phyloP scores from a whole-genome alignment of 208 protist genomes.

The Crithidia bombi region DNA sequence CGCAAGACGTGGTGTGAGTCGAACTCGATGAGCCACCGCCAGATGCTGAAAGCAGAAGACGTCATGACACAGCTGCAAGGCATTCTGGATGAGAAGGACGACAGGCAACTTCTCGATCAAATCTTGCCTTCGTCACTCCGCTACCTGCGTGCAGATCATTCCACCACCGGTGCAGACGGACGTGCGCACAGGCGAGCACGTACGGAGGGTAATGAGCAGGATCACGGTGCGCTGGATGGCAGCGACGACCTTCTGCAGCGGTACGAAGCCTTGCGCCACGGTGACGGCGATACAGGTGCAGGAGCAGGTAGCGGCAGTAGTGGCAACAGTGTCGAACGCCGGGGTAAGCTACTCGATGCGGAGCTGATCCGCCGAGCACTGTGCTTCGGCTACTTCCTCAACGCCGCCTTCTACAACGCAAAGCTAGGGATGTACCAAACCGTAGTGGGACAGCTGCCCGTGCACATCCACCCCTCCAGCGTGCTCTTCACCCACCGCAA shows the following conservation, averaged over 20 bases:
- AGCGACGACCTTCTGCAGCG: slow-evolving; percentile 37
- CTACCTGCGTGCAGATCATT: neutral
- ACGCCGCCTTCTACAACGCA: slow-evolving; percentile 90
- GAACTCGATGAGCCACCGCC: slow-evolving; percentile 76
- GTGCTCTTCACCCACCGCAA: slow-evolving; percentile 84
- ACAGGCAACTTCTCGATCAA: slow-evolving; percentile 45
- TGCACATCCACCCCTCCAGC: slow-evolving; percentile 89
- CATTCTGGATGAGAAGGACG: slow-evolving; percentile 71
- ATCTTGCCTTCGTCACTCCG: slow-evolving; percentile 44
- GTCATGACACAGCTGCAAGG: slow-evolving; percentile 74
- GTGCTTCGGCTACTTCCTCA: slow-evolving; percentile 88
- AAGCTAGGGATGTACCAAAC: slow-evolving; percentile 87
- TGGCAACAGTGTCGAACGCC: neutral
- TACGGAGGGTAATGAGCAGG: neutral
- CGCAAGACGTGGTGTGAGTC: slow-evolving; percentile 83
- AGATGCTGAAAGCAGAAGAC: slow-evolving; percentile 89
- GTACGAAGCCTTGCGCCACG: slow-evolving; percentile 32
- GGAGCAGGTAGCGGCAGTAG: too few relatives aligned
- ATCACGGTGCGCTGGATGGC: neutral
- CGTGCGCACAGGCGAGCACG: slow-evolving; percentile 18
- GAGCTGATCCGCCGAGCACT: slow-evolving; percentile 82
- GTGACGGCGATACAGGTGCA: slow-evolving; percentile 4
- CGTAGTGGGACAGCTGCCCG: slow-evolving; percentile 74
- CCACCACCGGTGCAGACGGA: neutral
- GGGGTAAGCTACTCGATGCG: slow-evolving; percentile 52